Percentiles rank a stretch among this genome's conserved stretches.
phyloP scores from a whole-genome alignment of 139 green algal genomes.

The Chlorella sp. region DNA sequence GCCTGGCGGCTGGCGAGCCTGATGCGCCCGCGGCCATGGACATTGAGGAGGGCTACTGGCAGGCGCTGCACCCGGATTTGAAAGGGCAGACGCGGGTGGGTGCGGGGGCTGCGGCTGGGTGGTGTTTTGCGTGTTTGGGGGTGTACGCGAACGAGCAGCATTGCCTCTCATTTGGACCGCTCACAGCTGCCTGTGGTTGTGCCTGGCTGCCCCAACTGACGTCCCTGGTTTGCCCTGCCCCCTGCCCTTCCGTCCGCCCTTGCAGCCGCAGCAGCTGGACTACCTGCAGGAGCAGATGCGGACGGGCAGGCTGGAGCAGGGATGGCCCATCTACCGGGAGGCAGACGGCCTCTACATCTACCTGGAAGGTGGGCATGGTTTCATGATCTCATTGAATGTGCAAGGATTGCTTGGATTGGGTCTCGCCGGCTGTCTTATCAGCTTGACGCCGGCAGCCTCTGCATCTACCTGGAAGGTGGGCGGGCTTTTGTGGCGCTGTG shows the following conservation, averaged over 20 bases:
- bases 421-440: too few relatives aligned
- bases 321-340: constrained; percentile 21
- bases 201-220: too few relatives aligned
- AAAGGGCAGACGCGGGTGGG: background rate
- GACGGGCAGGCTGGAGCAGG: background rate
- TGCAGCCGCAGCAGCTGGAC: constrained; percentile 34
- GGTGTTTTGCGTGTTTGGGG: background rate
- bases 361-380: constrained; percentile 5
- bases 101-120: background rate
- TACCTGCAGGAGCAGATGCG: constrained; percentile 16
- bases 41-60: constrained; percentile 31
- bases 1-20: background rate
- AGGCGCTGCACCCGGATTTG: constrained; percentile 10
- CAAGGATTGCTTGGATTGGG: too few relatives aligned
- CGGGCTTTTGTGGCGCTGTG: too few relatives aligned
- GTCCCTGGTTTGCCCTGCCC: background rate
- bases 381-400: too few relatives aligned
- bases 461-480: constrained; percentile 9
- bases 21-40: too few relatives aligned
- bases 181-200: too few relatives aligned
- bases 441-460: background rate
- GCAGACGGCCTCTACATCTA: constrained; percentile 4
- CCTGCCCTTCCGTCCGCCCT: too few relatives aligned
- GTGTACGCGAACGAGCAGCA: too few relatives aligned
- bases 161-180: too few relatives aligned